These are phyloP conservation scores for Yamadazyma nakazawae DNA, from an alignment of 805 yeast genomes.

Conservation along the genomic window DNA sequence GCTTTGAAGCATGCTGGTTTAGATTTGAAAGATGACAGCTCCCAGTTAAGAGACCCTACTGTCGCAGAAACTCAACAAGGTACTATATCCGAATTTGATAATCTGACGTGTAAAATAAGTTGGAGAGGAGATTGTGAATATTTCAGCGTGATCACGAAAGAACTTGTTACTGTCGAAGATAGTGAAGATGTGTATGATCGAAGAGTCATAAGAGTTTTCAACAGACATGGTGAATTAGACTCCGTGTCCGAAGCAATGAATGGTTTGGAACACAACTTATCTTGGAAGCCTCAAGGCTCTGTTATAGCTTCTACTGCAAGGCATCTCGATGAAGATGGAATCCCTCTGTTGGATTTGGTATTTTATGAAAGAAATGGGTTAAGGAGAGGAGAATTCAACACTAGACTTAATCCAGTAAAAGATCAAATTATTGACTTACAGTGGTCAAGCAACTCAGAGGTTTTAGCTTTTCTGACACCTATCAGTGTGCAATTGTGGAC, in stretches of 20 bases:
- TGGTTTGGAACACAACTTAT: slow-evolving; percentile 64
- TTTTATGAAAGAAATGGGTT: slow-evolving; percentile 94
- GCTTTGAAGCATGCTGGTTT: slow-evolving; percentile 65
- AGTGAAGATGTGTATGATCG: slow-evolving; percentile 42
- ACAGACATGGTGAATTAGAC: slow-evolving; percentile 71
- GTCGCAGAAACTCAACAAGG: slow-evolving; percentile 75
- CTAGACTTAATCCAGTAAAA: slow-evolving; percentile 52
- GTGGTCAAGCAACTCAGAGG: slow-evolving; percentile 83
- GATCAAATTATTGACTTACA: slow-evolving; percentile 49
- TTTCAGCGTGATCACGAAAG: slow-evolving; percentile 66
- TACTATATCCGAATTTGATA: slow-evolving; percentile 53
- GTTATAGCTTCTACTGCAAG: slow-evolving; percentile 80
- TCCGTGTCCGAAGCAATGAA: slow-evolving; percentile 89
- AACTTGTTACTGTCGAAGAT: slow-evolving; percentile 43
- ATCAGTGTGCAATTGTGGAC: slow-evolving; percentile 85
- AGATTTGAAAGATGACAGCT: slow-evolving; percentile 53
- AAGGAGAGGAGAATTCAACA: slow-evolving; percentile 79
- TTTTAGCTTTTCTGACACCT: slow-evolving; percentile 63
- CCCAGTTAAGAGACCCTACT: slow-evolving; percentile 79
- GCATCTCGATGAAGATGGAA: slow-evolving; percentile 51
- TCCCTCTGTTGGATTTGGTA: slow-evolving; percentile 48
- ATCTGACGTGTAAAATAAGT: slow-evolving; percentile 48
- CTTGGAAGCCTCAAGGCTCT: slow-evolving; percentile 93
- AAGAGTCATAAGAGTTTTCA: slow-evolving; percentile 80
- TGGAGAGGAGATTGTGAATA: slow-evolving; percentile 97